These are phyloP conservation scores for Nannochloropsis gaditana DNA, from an alignment of 108 stramenopile species.

Conservation along the genomic window DNA sequence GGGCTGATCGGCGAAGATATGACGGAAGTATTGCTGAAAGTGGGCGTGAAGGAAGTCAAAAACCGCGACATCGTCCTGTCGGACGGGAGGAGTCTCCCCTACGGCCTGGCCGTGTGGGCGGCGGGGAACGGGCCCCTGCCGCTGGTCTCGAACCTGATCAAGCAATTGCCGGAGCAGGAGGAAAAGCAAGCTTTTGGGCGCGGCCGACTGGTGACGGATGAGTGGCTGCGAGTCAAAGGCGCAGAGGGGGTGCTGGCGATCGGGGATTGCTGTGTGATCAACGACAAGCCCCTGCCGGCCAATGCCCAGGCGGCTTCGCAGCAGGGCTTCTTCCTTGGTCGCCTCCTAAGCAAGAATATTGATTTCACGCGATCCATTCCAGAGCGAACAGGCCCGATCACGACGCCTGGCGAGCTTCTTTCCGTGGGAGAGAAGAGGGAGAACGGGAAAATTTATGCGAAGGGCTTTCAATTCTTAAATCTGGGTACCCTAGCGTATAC, in stretches of 20 bases:
- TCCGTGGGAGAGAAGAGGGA: not conserved
- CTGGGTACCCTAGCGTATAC: conserved; percentile 89
- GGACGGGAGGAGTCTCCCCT: conserved; percentile 65
- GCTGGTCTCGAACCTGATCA: conserved; percentile 62
- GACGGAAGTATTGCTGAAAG: conserved; percentile 69
- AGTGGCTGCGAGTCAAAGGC: conserved; percentile 81
- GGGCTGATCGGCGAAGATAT: conserved; percentile 60
- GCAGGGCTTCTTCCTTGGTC: conserved; percentile 79
- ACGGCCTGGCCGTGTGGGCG: conserved; percentile 87
- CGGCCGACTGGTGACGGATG: conserved; percentile 79
- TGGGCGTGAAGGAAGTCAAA: conserved; percentile 77
- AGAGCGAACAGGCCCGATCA: conserved; percentile 26
- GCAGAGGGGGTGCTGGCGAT: conserved; percentile 69
- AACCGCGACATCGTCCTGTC: conserved; percentile 64
- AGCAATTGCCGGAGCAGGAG: conserved; percentile 31
- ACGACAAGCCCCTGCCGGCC: conserved; percentile 63
- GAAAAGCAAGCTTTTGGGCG: conserved; percentile 40
- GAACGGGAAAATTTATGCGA: conserved; percentile 58
- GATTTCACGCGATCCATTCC: conserved; percentile 43
- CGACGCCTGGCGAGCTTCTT: conserved; percentile 36
- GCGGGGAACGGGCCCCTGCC: conserved; percentile 89
- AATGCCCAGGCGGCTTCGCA: conserved; percentile 88
- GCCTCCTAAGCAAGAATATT: conserved; percentile 70
- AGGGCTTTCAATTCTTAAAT: conserved; percentile 88
- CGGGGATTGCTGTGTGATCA: conserved; percentile 78